Evolutionary conservation across 2,329 filamentous ascomycete species (phyloP), one percentile per base, ranked within the genome.

Genomic region (Cercospora sp.): DNA sequence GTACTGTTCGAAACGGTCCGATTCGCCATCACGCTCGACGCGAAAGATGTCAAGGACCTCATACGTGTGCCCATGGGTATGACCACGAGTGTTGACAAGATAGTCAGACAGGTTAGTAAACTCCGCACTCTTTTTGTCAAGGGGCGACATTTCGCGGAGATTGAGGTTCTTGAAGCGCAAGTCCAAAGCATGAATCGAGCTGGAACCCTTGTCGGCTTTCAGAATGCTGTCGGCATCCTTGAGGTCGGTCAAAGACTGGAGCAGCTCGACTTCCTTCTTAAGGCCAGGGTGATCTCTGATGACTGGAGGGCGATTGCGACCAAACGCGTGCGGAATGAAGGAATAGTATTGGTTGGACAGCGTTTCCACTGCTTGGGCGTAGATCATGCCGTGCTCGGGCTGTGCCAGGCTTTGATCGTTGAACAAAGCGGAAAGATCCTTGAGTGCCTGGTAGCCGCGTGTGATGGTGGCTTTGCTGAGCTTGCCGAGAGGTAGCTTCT

Each of bases 161-260:
- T 87, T 86, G 1, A 97, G 84, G 28, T 88, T 87, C 66, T 87
- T 81, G 82, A 89, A 96, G 72, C 92, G 91, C 57, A 84, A 85
- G 77, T 96, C 93, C 6, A 94, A 83, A 13, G 84, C 82, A 73
- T 94, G 87, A 16, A 92, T 75, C 12, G 81, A 80, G 66, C 80
- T 78, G 28, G 33, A 33, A 8, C 84, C 82, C 45, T 80, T 80
- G 69, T 83, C 79, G 42, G 81, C 81, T 79, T 92, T 93, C 86
- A 96, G 90, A 75, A 96, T 90, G 28, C 89, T 86, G 23, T 88
- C 87, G 1, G 92, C 89, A 68, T 92, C 90, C 79, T 94, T 93
- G 91, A 96, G 94, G 75, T 95, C 92, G 2, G 89, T 90, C 76
- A 96, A 81, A 69, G 89, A 91, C 75, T 96, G 92, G 0, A 96